Evolutionary conservation across 805 yeast species (phyloP).

Genomic region (Blastobotrys chiropterorum): DNA sequence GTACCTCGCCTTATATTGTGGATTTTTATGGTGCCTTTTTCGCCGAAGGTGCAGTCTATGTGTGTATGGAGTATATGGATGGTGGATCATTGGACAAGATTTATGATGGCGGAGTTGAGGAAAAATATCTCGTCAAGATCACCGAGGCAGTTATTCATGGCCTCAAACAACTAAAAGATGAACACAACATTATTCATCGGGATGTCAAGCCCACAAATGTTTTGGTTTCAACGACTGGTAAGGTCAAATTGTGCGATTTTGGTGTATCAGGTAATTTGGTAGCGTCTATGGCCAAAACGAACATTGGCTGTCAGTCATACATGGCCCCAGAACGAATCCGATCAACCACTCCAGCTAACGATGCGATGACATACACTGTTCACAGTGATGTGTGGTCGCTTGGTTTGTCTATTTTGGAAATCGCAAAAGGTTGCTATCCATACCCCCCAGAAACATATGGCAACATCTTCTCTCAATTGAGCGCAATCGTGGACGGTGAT

Average conservation of each 20-base stretch:
- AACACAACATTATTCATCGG: slow-evolving; percentile 87
- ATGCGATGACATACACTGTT: slow-evolving; percentile 56
- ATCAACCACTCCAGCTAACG: slow-evolving; percentile 33
- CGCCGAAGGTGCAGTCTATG: slow-evolving; percentile 95
- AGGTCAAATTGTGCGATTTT: slow-evolving; percentile 87
- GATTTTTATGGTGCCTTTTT: slow-evolving; percentile 97
- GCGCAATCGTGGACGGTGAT: slow-evolving; percentile 95
- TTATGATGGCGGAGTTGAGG: slow-evolving; percentile 73
- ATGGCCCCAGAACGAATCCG: slow-evolving; percentile 98
- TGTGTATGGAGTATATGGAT: slow-evolving; percentile 98
- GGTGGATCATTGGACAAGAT: slow-evolving; percentile 90
- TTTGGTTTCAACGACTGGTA: slow-evolving; percentile 74
- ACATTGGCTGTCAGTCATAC: slow-evolving; percentile 95
- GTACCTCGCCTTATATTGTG: slow-evolving; percentile 84
- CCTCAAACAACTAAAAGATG: slow-evolving; percentile 75
- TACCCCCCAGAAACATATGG: slow-evolving; percentile 91
- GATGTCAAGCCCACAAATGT: slow-evolving; percentile 97
- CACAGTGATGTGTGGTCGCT: slow-evolving; percentile 96
- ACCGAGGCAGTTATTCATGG: slow-evolving; percentile 78
- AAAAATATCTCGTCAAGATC: slow-evolving; percentile 71
- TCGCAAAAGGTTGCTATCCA: slow-evolving; percentile 90
- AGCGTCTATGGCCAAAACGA: slow-evolving; percentile 90
- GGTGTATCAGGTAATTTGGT: slow-evolving; percentile 95
- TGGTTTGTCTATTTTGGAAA: slow-evolving; percentile 84
- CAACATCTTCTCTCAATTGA: slow-evolving; percentile 84